A percentile compares a stretch with the other conserved stretches of the same genome.
Evolutionary conservation across 306 rosid genomes (phyloP).

Genomic region (Cicer judaicum): DNA sequence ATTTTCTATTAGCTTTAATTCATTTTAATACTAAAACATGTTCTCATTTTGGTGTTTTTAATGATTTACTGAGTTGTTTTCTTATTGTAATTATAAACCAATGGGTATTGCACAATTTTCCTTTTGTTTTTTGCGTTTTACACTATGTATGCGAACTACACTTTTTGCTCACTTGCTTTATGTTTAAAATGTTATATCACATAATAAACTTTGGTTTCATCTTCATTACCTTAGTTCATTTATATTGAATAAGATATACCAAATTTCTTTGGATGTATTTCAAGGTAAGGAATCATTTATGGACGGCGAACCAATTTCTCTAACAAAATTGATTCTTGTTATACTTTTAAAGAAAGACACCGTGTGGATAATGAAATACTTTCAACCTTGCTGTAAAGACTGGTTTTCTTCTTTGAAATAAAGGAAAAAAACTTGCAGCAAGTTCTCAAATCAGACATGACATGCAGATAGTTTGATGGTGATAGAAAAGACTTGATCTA

Average conservation of each 20-base stretch:
- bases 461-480: background rate
- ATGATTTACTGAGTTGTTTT: slow-evolving; percentile 14
- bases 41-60: slow-evolving; percentile 28
- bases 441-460: slow-evolving; percentile 7
- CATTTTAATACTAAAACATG: slow-evolving; percentile 24
- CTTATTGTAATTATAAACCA: slow-evolving; percentile 15
- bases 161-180: slow-evolving; percentile 18
- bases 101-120: slow-evolving; percentile 15
- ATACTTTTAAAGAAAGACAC: slow-evolving; percentile 31
- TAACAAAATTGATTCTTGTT: slow-evolving; percentile 21
- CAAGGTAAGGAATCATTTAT: slow-evolving; percentile 26
- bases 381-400: slow-evolving; percentile 13
- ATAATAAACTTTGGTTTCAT: slow-evolving; percentile 18
- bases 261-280: slow-evolving; percentile 17
- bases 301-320: slow-evolving; percentile 25
- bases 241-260: slow-evolving; percentile 29
- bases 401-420: slow-evolving; percentile 14
- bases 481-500: slow-evolving; percentile 11
- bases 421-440: background rate
- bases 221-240: slow-evolving; percentile 24
- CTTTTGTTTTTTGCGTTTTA: slow-evolving; percentile 24
- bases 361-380: slow-evolving; percentile 34
- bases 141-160: slow-evolving; percentile 25
- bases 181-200: slow-evolving; percentile 11
- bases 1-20: slow-evolving; percentile 36